These are phyloP conservation scores for Pisolithus thermaeus DNA, from an alignment of 1,284 basidiomycete species.

Conservation along the genomic window DNA sequence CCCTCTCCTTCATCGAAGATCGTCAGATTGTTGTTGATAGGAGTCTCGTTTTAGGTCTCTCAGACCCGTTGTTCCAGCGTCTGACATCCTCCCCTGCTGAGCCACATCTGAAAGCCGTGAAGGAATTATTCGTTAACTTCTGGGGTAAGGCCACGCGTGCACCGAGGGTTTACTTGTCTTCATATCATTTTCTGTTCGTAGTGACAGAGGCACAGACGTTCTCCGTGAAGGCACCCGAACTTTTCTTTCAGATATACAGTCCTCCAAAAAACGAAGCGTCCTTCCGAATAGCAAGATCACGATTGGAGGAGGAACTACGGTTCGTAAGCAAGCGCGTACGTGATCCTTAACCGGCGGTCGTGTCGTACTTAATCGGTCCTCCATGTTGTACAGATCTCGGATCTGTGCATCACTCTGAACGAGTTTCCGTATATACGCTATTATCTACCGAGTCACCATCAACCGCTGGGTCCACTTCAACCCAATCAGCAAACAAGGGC, in stretches of 20 bases:
- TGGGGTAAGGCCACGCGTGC: slow-evolving; percentile 50
- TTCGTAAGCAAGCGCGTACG: slow-evolving; percentile 66
- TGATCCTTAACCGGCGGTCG: slow-evolving; percentile 1
- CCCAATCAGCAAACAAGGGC: slow-evolving; percentile 55
- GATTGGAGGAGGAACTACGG: slow-evolving; percentile 79
- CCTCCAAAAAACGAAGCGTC: slow-evolving; percentile 67
- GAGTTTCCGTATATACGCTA: slow-evolving; percentile 96
- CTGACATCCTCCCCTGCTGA: slow-evolving; percentile 70
- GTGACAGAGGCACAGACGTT: slow-evolving; percentile 83
- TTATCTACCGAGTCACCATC: slow-evolving; percentile 81
- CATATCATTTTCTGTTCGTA: slow-evolving; percentile 32
- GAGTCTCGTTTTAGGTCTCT: slow-evolving; percentile 43
- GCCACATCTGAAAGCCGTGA: slow-evolving; percentile 62
- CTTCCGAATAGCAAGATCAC: slow-evolving; percentile 53
- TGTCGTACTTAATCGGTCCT: slow-evolving; percentile 4
- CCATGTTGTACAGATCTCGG: slow-evolving; percentile 59
- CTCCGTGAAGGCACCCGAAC: slow-evolving; percentile 65
- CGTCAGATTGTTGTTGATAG: slow-evolving; percentile 1
- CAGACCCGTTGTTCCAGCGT: slow-evolving; percentile 70
- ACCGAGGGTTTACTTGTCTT: not conserved
- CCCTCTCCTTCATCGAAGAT: slow-evolving; percentile 3
- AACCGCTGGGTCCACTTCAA: slow-evolving; percentile 81
- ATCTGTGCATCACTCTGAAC: slow-evolving; percentile 86
- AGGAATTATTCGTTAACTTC: slow-evolving; percentile 87
- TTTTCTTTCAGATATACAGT: slow-evolving; percentile 85